These are phyloP conservation scores for Suhomyces bolitotheri DNA, from an alignment of 1,139 yeast species.

Conservation along the genomic window DNA sequence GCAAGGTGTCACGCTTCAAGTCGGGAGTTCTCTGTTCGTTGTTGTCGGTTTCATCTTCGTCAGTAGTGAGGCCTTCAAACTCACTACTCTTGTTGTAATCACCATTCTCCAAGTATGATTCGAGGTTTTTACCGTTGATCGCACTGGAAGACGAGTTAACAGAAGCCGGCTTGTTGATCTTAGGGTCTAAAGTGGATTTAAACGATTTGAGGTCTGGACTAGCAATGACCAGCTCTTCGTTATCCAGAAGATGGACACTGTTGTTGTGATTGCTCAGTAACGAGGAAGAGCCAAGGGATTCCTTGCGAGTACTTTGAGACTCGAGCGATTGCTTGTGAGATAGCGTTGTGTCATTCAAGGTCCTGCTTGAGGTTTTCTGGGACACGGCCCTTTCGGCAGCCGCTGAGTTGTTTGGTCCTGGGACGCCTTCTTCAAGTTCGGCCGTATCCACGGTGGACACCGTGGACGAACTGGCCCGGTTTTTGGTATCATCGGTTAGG, in stretches of 20 bases:
- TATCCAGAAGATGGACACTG: neutral
- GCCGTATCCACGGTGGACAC: constrained; percentile 10
- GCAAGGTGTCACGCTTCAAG: constrained; percentile 28
- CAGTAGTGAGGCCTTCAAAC: constrained; percentile 13
- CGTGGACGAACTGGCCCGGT: constrained; percentile 5
- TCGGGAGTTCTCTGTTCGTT: constrained; percentile 10
- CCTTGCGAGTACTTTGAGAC: constrained; percentile 4
- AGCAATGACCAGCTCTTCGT: constrained; percentile 6
- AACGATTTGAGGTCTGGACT: constrained; percentile 16
- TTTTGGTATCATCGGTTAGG: constrained; percentile 4
- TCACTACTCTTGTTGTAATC: constrained; percentile 18
- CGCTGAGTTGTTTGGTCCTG: neutral
- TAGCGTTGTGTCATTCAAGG: constrained; percentile 3
- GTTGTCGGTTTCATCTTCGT: constrained; percentile 6
- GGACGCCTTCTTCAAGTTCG: constrained; percentile 4
- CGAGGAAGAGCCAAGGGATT: neutral
- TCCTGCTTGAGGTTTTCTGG: constrained; percentile 6
- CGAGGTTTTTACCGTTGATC: constrained; percentile 12
- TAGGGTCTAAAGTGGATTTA: constrained; percentile 41
- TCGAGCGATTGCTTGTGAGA: constrained; percentile 7
- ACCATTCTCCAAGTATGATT: constrained; percentile 13
- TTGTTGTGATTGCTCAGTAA: neutral
- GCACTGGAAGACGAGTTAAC: constrained; percentile 27
- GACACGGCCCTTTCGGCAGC: neutral
- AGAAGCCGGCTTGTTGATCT: constrained; percentile 29